A percentile compares a stretch with the other conserved stretches of the same genome.
Conservation (phyloP, 352 stramenopile genomes). For the Globisporangium nunn region DNA sequence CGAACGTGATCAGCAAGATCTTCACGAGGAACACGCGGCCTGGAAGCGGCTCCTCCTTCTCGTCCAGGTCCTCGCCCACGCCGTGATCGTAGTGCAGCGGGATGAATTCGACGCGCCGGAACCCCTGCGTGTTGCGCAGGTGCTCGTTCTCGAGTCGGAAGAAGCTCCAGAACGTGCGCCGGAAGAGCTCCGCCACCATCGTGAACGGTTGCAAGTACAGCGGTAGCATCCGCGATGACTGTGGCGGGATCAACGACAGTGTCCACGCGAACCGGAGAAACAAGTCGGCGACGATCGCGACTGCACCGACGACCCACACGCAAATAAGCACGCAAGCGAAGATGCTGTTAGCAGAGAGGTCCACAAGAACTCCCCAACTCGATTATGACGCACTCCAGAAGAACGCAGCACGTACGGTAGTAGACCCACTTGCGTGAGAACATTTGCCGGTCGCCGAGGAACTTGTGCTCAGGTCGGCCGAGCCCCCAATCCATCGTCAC, state of each 20-base stretch:
- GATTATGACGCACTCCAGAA: background rate
- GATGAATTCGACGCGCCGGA: slow-evolving; percentile 77
- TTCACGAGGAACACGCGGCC: slow-evolving; percentile 30
- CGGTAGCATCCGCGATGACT: slow-evolving; percentile 22
- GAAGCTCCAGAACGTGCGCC: slow-evolving; percentile 84
- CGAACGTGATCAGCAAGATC: slow-evolving; percentile 28
- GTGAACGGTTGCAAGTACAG: slow-evolving; percentile 82
- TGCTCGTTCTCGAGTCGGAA: slow-evolving; percentile 85
- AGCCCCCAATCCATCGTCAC: slow-evolving; percentile 87
- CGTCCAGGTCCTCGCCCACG: slow-evolving; percentile 43
- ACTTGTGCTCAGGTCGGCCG: slow-evolving; percentile 67
- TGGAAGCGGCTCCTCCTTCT: slow-evolving; percentile 15
- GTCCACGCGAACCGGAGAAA: slow-evolving; percentile 83
- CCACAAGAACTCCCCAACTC: background rate
- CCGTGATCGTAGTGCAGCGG: slow-evolving; percentile 77
- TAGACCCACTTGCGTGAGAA: slow-evolving; percentile 78
- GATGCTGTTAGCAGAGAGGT: too few species aligned
- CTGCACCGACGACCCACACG: slow-evolving; percentile 4
- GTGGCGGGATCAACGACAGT: slow-evolving; percentile 69
- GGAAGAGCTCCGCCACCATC: slow-evolving; percentile 81
- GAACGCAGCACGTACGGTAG: slow-evolving; percentile 22
- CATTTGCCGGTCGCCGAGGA: slow-evolving; percentile 79
- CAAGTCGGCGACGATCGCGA: slow-evolving; percentile 66
- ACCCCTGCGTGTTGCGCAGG: slow-evolving; percentile 80
- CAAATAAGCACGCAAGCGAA: background rate